These are phyloP conservation scores for Cicer arietinum DNA, from an alignment of 306 rosid genomes.

Conservation along the genomic window DNA sequence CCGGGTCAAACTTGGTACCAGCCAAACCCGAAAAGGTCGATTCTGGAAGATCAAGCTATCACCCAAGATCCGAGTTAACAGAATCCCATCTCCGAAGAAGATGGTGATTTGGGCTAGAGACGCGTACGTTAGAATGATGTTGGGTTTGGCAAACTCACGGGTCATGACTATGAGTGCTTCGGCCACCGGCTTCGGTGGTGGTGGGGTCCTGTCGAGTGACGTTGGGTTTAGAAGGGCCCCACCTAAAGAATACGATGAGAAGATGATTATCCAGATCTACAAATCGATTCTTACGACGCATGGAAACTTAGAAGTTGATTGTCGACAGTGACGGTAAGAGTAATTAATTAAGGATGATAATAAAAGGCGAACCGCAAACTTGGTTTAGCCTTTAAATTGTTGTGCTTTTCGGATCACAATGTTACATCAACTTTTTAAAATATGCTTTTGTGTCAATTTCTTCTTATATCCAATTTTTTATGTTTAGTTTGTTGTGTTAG, in stretches of 20 bases:
- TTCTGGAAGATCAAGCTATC: conserved; percentile 63
- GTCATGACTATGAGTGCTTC: conserved; percentile 47
- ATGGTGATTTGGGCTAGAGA: conserved; percentile 74
- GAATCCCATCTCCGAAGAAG: conserved; percentile 69
- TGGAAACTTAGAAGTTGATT: conserved; percentile 43
- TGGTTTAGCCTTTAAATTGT: conserved; percentile 9
- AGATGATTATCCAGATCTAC: conserved; percentile 76
- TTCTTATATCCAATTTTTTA: background rate
- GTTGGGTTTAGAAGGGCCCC: conserved; percentile 42
- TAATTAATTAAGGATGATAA: background rate
- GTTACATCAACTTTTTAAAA: background rate
- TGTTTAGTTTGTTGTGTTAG: background rate
- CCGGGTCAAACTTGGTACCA: conserved; percentile 50
- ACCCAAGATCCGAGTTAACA: conserved; percentile 63
- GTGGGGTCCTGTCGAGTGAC: background rate
- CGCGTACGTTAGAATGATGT: conserved; percentile 77
- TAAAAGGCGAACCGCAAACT: background rate
- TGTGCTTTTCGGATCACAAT: conserved; percentile 17
- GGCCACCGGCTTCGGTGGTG: conserved; percentile 48
- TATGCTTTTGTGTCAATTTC: background rate
- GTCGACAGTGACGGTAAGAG: conserved; percentile 2
- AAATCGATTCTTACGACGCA: conserved; percentile 63
- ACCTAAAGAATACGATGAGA: conserved; percentile 82
- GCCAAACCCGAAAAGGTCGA: conserved; percentile 45
- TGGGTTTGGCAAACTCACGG: conserved; percentile 69